phyloP scores from a whole-genome alignment of 768 basidiomycete genomes.

The Kockovaella imperatae region DNA sequence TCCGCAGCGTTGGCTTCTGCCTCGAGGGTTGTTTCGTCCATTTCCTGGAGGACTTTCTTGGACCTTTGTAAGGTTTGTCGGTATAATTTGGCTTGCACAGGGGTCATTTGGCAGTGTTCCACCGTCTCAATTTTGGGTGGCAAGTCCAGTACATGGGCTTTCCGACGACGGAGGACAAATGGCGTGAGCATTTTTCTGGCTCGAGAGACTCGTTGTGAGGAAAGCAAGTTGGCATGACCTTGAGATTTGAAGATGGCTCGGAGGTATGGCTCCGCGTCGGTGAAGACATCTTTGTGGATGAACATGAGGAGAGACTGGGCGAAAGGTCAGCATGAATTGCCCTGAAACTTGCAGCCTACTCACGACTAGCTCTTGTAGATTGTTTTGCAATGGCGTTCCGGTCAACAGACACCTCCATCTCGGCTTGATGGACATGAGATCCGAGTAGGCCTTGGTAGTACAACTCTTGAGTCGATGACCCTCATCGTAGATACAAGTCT shows the following conservation, averaged over 20 bases:
- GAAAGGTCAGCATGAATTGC: neutral
- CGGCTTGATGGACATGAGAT: constrained; percentile 73
- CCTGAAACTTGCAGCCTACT: constrained; percentile 13
- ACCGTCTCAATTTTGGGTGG: constrained; percentile 88
- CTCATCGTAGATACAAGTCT: constrained; percentile 95
- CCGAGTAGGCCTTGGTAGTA: constrained; percentile 90
- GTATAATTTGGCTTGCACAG: constrained; percentile 74
- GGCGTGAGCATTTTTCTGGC: constrained; percentile 99
- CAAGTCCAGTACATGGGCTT: constrained; percentile 85
- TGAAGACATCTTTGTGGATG: constrained; percentile 86
- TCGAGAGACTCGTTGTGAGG: constrained; percentile 83
- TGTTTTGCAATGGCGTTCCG: constrained; percentile 78
- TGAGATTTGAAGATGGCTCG: constrained; percentile 90
- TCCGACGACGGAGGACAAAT: constrained; percentile 91
- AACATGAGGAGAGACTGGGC: constrained; percentile 93
- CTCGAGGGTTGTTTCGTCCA: constrained; percentile 37
- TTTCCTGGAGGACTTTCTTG: constrained; percentile 54
- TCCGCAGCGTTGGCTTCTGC: constrained; percentile 42
- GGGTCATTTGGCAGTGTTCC: constrained; percentile 90
- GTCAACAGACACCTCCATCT: constrained; percentile 88
- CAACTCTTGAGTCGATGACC: constrained; percentile 97
- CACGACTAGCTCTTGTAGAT: constrained; percentile 49
- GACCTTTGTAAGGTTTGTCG: constrained; percentile 75
- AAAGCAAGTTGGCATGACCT: constrained; percentile 81
- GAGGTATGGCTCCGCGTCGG: constrained; percentile 62